A percentile compares a stretch with the other conserved stretches of the same genome.
phyloP scores from a whole-genome alignment of 2,329 filamentous ascomycete genomes.

The Ceratocystis papillata region DNA sequence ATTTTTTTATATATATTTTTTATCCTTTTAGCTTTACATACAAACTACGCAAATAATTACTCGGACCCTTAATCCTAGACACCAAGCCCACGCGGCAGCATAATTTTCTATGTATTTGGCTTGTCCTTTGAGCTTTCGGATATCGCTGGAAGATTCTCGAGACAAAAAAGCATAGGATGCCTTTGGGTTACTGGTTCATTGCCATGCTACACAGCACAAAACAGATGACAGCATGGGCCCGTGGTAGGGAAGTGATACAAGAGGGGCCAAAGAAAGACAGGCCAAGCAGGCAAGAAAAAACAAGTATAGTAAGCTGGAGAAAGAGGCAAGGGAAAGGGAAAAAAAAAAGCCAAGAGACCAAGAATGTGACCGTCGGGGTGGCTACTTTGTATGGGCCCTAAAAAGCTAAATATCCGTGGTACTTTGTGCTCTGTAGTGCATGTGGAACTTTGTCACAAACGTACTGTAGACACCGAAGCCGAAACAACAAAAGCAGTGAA shows the following conservation, averaged over 20 bases:
- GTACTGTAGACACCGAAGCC: neutral
- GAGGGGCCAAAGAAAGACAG: neutral
- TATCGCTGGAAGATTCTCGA: neutral
- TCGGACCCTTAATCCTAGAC: too few relatives aligned
- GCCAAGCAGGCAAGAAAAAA: neutral
- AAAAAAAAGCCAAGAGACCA: neutral
- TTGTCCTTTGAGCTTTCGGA: neutral
- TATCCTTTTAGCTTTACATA: too few relatives aligned
- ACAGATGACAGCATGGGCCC: neutral
- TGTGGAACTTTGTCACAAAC: neutral
- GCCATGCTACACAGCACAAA: neutral
- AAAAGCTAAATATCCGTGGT: neutral
- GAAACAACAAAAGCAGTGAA: neutral
- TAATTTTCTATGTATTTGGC: neutral
- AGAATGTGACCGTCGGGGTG: neutral
- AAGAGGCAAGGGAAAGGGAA: neutral
- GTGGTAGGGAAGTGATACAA: neutral
- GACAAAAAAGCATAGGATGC: neutral
- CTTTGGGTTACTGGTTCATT: conserved; percentile 2
- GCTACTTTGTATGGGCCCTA: neutral
- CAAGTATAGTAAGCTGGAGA: neutral
- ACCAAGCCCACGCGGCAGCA: neutral
- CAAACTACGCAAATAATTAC: too few relatives aligned
- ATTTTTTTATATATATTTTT: too few relatives aligned
- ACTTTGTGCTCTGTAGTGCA: neutral